These are phyloP conservation scores for Hyaloperonospora brassicae DNA, from an alignment of 352 stramenopile species.

Conservation along the genomic window DNA sequence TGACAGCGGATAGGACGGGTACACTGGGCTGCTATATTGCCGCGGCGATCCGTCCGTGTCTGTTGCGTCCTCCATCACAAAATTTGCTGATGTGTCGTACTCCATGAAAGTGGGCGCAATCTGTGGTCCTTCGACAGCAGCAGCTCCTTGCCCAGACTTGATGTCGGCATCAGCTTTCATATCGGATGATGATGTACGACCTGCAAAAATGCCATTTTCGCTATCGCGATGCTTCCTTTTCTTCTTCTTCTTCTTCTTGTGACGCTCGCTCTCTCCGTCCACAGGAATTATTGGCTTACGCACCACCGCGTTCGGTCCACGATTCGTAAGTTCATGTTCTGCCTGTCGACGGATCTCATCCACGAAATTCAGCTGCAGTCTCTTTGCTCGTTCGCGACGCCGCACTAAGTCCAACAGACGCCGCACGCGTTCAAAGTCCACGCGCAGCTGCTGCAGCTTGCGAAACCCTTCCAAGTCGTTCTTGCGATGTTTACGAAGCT, in stretches of 20 bases:
- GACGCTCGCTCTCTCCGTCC: conserved; percentile 42
- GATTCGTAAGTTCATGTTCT: conserved; percentile 50
- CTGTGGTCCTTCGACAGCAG: conserved; percentile 26
- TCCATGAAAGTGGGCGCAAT: conserved; percentile 57
- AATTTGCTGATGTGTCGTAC: conserved; percentile 64
- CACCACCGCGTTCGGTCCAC: conserved; percentile 25
- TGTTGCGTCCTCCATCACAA: conserved; percentile 35
- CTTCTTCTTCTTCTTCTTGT: conserved; percentile 61
- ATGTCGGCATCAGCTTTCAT: conserved; percentile 9
- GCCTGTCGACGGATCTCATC: conserved; percentile 67
- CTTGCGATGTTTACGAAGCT: conserved; percentile 92
- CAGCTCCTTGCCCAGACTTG: conserved; percentile 7
- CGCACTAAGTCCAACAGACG: conserved; percentile 78
- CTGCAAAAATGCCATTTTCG: conserved; percentile 19
- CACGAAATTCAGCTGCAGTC: conserved; percentile 71
- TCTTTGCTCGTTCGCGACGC: conserved; percentile 79
- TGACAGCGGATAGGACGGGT: conserved; percentile 61
- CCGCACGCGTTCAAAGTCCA: conserved; percentile 90
- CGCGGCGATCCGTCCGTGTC: conserved; percentile 24
- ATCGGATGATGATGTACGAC: conserved; percentile 6
- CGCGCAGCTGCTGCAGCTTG: conserved; percentile 89
- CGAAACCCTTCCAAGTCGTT: conserved; percentile 94
- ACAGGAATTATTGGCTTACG: conserved; percentile 46
- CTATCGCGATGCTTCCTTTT: conserved; percentile 66
- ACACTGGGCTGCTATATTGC: conserved; percentile 29